Base-by-base conservation (phyloP, 495 filamentous ascomycete genomes). In the Baudoinia panamericana region DNA sequence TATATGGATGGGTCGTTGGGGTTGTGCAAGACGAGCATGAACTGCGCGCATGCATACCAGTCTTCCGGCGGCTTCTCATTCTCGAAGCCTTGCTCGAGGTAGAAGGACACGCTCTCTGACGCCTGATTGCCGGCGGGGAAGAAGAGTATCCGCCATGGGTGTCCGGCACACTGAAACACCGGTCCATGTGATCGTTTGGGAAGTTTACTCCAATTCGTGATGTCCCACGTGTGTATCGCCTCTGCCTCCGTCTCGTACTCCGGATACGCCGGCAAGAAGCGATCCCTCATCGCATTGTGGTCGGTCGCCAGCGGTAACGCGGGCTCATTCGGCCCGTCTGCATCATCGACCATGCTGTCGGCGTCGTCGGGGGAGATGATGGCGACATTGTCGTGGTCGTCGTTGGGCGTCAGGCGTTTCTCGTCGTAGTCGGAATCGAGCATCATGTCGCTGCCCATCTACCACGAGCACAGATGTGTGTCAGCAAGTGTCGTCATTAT, bases 41-140 rank as follows among this genome's bases (percentile, higher is more conserved):
- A 99, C 53, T 96, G 90, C 41, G 93, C 87, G 55, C 90, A 99
- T 43, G 84, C 86, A 56, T 86, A 87, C 84, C 85, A 96, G 52
- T 85, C 80, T 27, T 93, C 84, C 12, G 86, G 80, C 0, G 72
- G 65, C 36, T 77, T 71, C 29, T 59, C 51, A 11, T 73, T 72
- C 11, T 72, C 75, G 63, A 79, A 87, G 32, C 83, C 90, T 51
- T 96, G 90, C 61, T 99, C 90, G 20, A 99, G 74, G 62, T 99
- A 99, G 56, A 99, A 81, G 2, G 92, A 96, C 30, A 79, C 81
- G 46, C 80, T 77, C 48, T 96, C 88, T 30, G 82, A 77, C 12
- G 47, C 51, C 46, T 90, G 83, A 51, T 99, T 99, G 31, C 90
- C 90, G 34, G 75, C 83, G 0, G 90, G 90, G 56, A 95, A 99